These are phyloP conservation scores for Lasiosphaeria hispida DNA, from an alignment of 495 filamentous ascomycete genomes.

Conservation along the genomic window DNA sequence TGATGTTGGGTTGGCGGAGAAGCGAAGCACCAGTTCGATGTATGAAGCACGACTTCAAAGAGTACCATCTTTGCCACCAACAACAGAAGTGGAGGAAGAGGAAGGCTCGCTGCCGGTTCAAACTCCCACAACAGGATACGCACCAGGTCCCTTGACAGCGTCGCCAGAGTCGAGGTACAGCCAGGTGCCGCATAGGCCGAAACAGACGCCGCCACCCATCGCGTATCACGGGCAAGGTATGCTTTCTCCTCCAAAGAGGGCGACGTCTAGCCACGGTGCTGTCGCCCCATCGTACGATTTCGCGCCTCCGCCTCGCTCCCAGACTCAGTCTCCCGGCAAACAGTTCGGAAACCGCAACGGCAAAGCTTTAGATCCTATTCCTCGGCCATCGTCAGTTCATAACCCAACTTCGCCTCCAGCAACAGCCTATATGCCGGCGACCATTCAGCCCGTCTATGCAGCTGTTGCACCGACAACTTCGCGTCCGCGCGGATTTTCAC, in stretches of 20 bases:
- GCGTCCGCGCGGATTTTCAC: constrained; percentile 39
- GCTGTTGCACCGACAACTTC: constrained; percentile 14
- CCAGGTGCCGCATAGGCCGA: constrained; percentile 24
- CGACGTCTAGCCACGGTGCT: constrained; percentile 46
- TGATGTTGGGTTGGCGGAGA: constrained; percentile 36
- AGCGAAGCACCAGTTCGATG: constrained; percentile 46
- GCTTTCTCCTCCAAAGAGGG: constrained; percentile 55
- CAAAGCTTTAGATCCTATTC: constrained; percentile 53
- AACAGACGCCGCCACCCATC: constrained; percentile 46
- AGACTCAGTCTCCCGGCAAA: constrained; percentile 79
- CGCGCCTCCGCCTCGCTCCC: constrained; percentile 67
- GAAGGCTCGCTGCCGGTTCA: constrained; percentile 32
- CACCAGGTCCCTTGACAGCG: constrained; percentile 14
- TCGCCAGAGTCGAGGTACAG: constrained; percentile 35
- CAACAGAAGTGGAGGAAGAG: constrained; percentile 53
- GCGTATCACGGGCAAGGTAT: constrained; percentile 30
- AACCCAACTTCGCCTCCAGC: constrained; percentile 50
- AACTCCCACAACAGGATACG: constrained; percentile 14
- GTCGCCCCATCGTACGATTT: constrained; percentile 38
- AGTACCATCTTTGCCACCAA: constrained; percentile 50
- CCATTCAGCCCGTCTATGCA: not conserved
- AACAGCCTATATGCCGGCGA: constrained; percentile 10
- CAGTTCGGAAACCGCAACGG: constrained; percentile 48
- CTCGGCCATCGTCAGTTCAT: constrained; percentile 69
- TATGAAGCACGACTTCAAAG: constrained; percentile 46